Base-by-base conservation (phyloP, 129 eudicot genomes). In the Flaveria trinervia region DNA sequence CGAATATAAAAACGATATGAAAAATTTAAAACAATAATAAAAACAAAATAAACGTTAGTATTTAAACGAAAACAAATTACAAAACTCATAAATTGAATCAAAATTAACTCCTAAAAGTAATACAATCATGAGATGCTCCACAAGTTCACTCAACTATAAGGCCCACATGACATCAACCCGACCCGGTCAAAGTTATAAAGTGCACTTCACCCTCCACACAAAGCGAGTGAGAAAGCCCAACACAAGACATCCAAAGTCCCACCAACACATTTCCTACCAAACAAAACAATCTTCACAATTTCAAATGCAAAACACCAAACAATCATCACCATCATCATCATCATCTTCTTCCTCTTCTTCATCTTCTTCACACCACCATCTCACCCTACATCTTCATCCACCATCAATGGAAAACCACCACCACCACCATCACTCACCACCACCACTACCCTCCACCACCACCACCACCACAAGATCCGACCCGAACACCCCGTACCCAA, bases 401-500 rank as follows among this genome's bases (percentile, higher is more conserved):
- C 83, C 85, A 78, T 15, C 80, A 39, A 88, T 92, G 97, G 96
- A 88, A 73, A 86, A 72, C 55, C 41, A 66, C 73, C 13, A 22
- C 9, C 14, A 13, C 39, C 39, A 55, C 26, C 28, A 55, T 28
- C 62, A 17, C 6, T 85, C 89, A 71, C 73, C 80, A 39, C 66
- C 77, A 81, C 72, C 64, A 68, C 84, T 67, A 86, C 66, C 51
- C 41, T 55, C 73, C 14, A 9, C 9, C 14, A 13, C 41, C 26
- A 20, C 22, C 41, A 56, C 26, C 30, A 56, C 62, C 62, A 17
- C 6, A 39, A 85, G 97, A 90, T 88, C 98, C 92, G 96, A 90
- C 70, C 89, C 98, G 7, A 90, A 88, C 77, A 89, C 75, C 86
- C 90, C 96, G 3, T 84, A 94, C 83, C 98, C 98, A 56, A 91